phyloP scores from a whole-genome alignment of 495 filamentous ascomycete genomes.

The Pyrenula massariospora region DNA sequence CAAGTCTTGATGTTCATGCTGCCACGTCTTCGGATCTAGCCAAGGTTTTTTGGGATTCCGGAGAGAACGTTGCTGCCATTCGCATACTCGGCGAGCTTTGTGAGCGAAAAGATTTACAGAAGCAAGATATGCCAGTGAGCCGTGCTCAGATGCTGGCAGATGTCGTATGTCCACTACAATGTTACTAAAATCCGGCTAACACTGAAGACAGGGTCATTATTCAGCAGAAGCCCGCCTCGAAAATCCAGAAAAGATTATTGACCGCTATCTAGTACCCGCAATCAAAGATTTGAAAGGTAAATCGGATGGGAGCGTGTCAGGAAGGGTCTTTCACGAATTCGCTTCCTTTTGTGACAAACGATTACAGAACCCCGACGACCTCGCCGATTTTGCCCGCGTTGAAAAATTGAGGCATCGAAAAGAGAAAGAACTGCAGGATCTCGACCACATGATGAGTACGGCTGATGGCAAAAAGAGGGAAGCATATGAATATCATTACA shows the following conservation, averaged over 20 bases:
- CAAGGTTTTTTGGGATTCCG: slow-evolving; percentile 88
- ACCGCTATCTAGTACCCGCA: slow-evolving; percentile 68
- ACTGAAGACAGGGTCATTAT: slow-evolving; percentile 51
- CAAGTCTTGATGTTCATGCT: slow-evolving; percentile 65
- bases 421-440: slow-evolving; percentile 58
- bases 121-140: slow-evolving; percentile 62
- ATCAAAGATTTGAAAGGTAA: slow-evolving; percentile 68
- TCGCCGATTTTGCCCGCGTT: slow-evolving; percentile 77
- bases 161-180: slow-evolving; percentile 42
- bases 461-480: slow-evolving; percentile 37
- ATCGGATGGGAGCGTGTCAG: slow-evolving; percentile 59
- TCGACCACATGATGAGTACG: slow-evolving; percentile 43
- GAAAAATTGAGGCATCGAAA: slow-evolving; percentile 72
- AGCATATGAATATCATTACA: slow-evolving; percentile 26
- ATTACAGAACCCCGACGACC: slow-evolving; percentile 66
- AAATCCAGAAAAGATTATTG: slow-evolving; percentile 81
- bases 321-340: slow-evolving; percentile 87
- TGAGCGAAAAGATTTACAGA: slow-evolving; percentile 45
- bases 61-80: slow-evolving; percentile 84
- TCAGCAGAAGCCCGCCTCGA: slow-evolving; percentile 88
- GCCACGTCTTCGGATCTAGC: slow-evolving; percentile 68
- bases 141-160: slow-evolving; percentile 74
- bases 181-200: slow-evolving; percentile 2
- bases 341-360: slow-evolving; percentile 92
- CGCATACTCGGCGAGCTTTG: slow-evolving; percentile 70